Base-by-base conservation (phyloP, 2,329 filamentous ascomycete genomes). In the Colletotrichum trifolii region DNA sequence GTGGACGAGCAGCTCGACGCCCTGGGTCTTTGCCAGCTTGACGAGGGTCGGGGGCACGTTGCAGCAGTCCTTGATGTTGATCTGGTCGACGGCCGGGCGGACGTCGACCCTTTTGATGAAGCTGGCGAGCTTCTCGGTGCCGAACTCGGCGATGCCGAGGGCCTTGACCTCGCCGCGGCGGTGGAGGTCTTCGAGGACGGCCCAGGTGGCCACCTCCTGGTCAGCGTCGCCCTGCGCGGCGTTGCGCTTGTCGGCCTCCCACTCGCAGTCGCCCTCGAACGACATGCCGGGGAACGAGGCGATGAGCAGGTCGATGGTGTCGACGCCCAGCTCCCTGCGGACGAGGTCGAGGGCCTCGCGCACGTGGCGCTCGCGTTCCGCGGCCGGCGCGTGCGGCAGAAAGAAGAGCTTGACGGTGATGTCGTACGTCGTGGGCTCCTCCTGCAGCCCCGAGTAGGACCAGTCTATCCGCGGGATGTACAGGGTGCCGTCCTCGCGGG, bases 351-450 rank as follows among this genome's bases (percentile, higher is more conserved):
- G 83, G 1, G 96, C 95, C 73, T 96, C 91, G 60, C 85, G 80
- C 8, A 92, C 91, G 74, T 97, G 90, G 59, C 83, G 82, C 69
- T 86, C 87, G 65, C 95, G 88, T 69, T 88, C 80, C 15, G 84
- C 83, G 2, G 87, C 80, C 9, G 89, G 84, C 57, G 92, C 87
- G 15, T 86, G 87, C 1, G 93, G 91, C 35, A 98, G 85, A 78
- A 96, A 96, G 82, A 99, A 99, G 25, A 99, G 81, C 79, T 99
- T 99, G 67, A 96, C 90, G 1, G 95, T 97, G 73, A 97, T 94
- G 74, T 97, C 94, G 81, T 99, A 99, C 70, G 94, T 89, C 64
- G 86, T 83, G 34, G 91, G 84, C 70, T 97, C 94, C 74, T 99
- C 96, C 38, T 88, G 84, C 49, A 99, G 82, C 0, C 91, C 91